These are phyloP conservation scores for Alternaria incomplexa DNA, from an alignment of 2,329 filamentous ascomycete species.

Conservation along the genomic window DNA sequence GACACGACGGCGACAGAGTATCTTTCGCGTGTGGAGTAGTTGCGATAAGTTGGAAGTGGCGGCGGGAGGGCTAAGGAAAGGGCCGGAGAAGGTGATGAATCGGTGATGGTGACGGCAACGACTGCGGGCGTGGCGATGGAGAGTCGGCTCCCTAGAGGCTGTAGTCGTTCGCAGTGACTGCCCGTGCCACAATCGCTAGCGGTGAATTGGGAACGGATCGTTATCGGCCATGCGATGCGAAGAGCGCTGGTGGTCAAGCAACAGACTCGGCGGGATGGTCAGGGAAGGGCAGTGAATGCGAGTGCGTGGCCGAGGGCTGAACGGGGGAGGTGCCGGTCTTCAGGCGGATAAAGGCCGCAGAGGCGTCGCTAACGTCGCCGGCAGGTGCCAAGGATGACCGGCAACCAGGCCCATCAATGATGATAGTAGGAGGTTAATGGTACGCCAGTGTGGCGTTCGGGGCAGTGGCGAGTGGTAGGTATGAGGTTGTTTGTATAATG, in stretches of 20 bases:
- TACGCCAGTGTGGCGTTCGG: not conserved
- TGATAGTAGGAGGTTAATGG: not conserved
- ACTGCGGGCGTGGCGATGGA: conserved; percentile 33
- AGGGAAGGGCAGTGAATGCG: not conserved
- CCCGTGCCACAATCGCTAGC: conserved; percentile 21
- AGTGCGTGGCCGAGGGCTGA: not conserved
- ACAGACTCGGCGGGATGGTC: not conserved
- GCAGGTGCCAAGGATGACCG: conserved; percentile 7
- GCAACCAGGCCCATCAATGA: conserved; percentile 1
- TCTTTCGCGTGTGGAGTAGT: not conserved
- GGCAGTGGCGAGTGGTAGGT: not conserved
- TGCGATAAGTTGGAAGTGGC: not conserved
- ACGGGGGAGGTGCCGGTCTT: not conserved
- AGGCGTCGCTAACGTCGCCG: conserved; percentile 7
- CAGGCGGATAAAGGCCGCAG: conserved; percentile 12
- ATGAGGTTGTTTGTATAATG: not conserved
- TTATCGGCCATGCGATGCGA: conserved; percentile 32
- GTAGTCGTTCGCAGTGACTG: conserved; percentile 14
- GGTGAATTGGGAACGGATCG: conserved; percentile 20
- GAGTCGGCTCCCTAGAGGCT: conserved; percentile 18
- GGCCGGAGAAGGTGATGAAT: not conserved
- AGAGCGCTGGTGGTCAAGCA: conserved; percentile 15
- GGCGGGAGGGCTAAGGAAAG: not conserved
- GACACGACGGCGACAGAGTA: not conserved
- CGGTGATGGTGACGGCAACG: conserved; percentile 34